Base-by-base conservation (phyloP, 1,284 basidiomycete genomes). In the Trichosporon sp. region DNA sequence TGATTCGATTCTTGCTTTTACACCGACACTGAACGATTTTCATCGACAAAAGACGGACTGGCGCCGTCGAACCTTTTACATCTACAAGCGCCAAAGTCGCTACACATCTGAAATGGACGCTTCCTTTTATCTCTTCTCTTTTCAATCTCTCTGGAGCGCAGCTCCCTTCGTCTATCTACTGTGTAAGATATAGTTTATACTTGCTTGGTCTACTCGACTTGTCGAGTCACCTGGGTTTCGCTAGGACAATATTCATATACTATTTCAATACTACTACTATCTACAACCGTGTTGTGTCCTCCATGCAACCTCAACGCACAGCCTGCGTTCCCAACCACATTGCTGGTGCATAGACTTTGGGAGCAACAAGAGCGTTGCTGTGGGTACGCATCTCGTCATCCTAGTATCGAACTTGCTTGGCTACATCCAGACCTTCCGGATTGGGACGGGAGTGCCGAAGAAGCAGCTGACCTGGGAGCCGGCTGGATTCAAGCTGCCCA, bases 231-330 rank as follows among this genome's bases (percentile, higher is more conserved):
- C 59, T 63, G 59, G 59, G 59, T 63, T 63, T 63, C 37, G 59
- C 59, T 63, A 32, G 59, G 59, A 63, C 59, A 63, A 63, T 63
- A 63, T 63, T 63, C 59, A 63, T 63, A 32, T 63, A 63, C 59
- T 63, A 16, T 35, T 63, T 37, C 32, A 26, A 32, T 26, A 40
- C 59, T 63, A 63, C 59, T 63, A 63, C 59, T 63, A 32, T 54
- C 51, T 54, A 54, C 51, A 54, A 54, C 59, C 32, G 59, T 63
- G 59, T 63, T 63, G 59, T 63, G 59, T 63, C 19, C 32, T 16
- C 59, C 14, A 63, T 63, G 59, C 59, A 35, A 63, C 31, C 21
- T n/a, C 16, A 63, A 35, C 54, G 54, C 54, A 31, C 21, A 6
- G 11, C 12, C 54, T 14, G 59, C 59, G 31, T 35, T 37, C 31